Conservation (phyloP, 305 asterid species). For the Fraxinus floribunda region DNA sequence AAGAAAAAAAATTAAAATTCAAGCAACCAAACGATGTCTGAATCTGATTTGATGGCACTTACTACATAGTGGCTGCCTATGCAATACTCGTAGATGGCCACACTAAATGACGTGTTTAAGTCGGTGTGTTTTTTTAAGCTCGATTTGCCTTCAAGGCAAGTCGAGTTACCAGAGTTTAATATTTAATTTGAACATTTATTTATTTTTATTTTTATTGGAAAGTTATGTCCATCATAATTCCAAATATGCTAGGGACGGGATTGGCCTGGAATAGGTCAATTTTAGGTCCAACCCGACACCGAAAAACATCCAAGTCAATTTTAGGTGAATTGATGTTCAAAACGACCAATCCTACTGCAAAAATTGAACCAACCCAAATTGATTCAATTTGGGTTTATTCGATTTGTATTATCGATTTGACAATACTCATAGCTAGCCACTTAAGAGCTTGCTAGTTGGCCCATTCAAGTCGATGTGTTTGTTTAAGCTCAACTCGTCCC, state of each 20-base stretch:
- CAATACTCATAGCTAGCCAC: neutral
- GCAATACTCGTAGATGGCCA: neutral
- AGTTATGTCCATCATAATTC: too few species aligned
- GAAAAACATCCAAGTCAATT: neutral
- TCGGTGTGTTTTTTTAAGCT: neutral
- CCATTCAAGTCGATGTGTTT: neutral
- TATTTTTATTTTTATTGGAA: neutral
- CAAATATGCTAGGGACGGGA: neutral
- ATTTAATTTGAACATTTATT: neutral
- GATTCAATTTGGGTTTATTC: neutral
- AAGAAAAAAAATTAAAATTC: neutral
- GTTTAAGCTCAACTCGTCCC: neutral
- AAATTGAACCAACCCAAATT: neutral
- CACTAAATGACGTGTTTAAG: neutral
- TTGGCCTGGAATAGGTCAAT: neutral
- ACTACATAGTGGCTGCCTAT: neutral
- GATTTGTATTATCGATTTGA: neutral
- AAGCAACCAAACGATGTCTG: neutral
- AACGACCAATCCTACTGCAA: neutral
- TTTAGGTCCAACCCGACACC: neutral
- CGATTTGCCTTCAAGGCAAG: neutral
- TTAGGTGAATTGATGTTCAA: neutral
- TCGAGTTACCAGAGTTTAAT: neutral
- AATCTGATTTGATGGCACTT: neutral
- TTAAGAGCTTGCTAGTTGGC: neutral